Evolutionary conservation across 1,139 yeast genomes (phyloP).

Genomic region (Yamadazyma sp.): DNA sequence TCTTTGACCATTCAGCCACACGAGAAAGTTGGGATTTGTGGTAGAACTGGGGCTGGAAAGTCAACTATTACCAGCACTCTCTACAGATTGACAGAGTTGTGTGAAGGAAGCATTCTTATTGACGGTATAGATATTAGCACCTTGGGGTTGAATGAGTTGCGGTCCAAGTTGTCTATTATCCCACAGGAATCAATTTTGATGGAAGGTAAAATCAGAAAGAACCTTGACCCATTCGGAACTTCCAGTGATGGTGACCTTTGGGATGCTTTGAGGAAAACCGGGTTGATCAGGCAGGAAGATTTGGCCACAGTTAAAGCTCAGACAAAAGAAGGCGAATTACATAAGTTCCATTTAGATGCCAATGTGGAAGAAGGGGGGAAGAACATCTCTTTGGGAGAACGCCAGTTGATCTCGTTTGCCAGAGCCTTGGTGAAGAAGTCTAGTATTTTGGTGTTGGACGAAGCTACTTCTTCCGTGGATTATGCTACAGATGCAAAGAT

Average conservation of each 20-base stretch:
- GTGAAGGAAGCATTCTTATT: conserved; percentile 51
- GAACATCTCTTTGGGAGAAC: conserved; percentile 76
- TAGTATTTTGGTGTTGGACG: conserved; percentile 69
- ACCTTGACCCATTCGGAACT: conserved; percentile 43
- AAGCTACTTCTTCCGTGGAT: conserved; percentile 83
- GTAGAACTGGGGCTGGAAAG: conserved; percentile 82
- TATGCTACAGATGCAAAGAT: conserved; percentile 73
- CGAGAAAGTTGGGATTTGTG: conserved; percentile 73
- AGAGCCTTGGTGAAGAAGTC: conserved; percentile 74
- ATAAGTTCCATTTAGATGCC: conserved; percentile 68
- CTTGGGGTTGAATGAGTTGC: conserved; percentile 31
- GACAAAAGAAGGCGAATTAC: conserved; percentile 18
- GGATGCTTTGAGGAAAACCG: conserved; percentile 47
- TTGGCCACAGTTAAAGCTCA: conserved; percentile 21
- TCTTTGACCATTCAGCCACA: conserved; percentile 46
- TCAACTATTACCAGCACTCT: conserved; percentile 67
- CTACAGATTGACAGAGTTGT: conserved; percentile 59
- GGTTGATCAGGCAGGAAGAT: conserved; percentile 34
- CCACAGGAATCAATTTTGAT: conserved; percentile 49
- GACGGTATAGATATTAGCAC: conserved; percentile 60
- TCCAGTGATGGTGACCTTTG: conserved; percentile 40
- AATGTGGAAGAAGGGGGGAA: conserved; percentile 71
- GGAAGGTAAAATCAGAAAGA: conserved; percentile 39
- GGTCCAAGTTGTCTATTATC: conserved; percentile 39
- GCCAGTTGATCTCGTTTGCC: conserved; percentile 73